A percentile compares a stretch with the other conserved stretches of the same genome.
Conservation (phyloP, 2,329 filamentous ascomycete species). For the Alternaria sp. region DNA sequence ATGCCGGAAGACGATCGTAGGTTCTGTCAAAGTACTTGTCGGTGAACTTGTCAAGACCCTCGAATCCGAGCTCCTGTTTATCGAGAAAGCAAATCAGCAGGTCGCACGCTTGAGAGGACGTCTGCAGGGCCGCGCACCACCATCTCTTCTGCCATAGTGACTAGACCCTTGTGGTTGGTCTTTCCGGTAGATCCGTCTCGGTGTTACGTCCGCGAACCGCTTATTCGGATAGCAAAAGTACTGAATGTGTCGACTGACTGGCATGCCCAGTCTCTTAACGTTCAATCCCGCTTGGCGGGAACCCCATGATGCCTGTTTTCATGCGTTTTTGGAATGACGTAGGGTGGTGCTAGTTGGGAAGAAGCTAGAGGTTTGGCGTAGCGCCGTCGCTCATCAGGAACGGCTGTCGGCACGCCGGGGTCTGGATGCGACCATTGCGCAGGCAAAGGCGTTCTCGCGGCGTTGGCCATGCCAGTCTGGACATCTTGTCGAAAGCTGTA, state of each 20-base stretch:
- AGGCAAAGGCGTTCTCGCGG: not conserved
- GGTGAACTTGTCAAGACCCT: conserved; percentile 38
- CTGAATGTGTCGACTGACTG: not conserved
- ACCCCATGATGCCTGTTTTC: conserved; percentile 11
- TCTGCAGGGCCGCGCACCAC: conserved; percentile 25
- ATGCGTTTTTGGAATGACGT: conserved; percentile 4
- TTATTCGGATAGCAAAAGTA: not conserved
- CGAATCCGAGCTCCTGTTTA: conserved; percentile 44
- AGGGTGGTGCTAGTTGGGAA: not conserved
- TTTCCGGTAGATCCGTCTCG: conserved; percentile 24
- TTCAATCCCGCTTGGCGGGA: not conserved
- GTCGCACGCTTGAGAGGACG: not conserved
- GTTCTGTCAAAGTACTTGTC: conserved; percentile 40
- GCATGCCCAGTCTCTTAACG: conserved; percentile 4
- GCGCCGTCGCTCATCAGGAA: conserved; percentile 1
- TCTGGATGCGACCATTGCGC: conserved; percentile 7
- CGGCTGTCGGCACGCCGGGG: conserved; percentile 10
- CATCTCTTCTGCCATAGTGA: conserved; percentile 32
- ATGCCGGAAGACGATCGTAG: conserved; percentile 26
- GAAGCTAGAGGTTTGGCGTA: conserved; percentile 5
- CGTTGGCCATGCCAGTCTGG: not conserved
- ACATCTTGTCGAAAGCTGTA: not conserved
- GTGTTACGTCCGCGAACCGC: conserved; percentile 1
- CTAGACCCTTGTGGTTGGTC: conserved; percentile 10
- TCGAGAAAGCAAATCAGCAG: conserved; percentile 16